Base-by-base conservation (phyloP, 1,284 basidiomycete genomes). In the Trametes pubescens region DNA sequence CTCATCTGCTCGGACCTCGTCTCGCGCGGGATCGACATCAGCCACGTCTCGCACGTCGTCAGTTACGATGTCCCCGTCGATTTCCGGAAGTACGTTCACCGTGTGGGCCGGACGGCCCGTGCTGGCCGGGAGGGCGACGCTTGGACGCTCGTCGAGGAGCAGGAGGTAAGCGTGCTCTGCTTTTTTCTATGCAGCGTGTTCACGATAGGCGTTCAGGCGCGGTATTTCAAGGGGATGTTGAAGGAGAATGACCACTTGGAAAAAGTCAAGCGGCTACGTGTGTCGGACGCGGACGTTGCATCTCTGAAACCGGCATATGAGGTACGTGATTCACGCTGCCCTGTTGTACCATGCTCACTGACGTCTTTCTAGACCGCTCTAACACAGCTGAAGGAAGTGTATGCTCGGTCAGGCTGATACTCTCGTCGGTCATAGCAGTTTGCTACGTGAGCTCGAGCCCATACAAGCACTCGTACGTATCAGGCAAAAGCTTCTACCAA, bases 11-110 rank as follows among this genome's bases (percentile, higher is more conserved):
- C 96, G 2, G 97, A 99, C 79, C 82, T 99, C 21, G 94, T 99
- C 65, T 94, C 97, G 10, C 89, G 98, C 65, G 98, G 97, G n/a
- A 95, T 99, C 64, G 98, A 99, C 76, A 91, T 99, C 62, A 93
- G 90, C 55, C 87, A 93, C 64, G 95, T 99, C 49, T 86, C 88
- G 13, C 93, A 98, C 77, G 97, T 99, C 34, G 86, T 99, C 44
- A 95, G 90, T 68, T 99, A 99, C 77, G 97, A 99, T 76, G 90
- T 90, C 2, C 96, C 97, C 1, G 86, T 98, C n/a, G 97, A 99
- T 74, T 94, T 98, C 86, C 88, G 94, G 55, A 99, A 99, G 77
- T 99, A 99, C 74, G 94, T 99, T 21, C 97, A 99, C 76, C 90
- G 97, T 52, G 96, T 96, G 0, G 97, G 97, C 21, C 85, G 97